Conservation (phyloP, 202 grass and related monocot species). For the Carex arenaria region DNA sequence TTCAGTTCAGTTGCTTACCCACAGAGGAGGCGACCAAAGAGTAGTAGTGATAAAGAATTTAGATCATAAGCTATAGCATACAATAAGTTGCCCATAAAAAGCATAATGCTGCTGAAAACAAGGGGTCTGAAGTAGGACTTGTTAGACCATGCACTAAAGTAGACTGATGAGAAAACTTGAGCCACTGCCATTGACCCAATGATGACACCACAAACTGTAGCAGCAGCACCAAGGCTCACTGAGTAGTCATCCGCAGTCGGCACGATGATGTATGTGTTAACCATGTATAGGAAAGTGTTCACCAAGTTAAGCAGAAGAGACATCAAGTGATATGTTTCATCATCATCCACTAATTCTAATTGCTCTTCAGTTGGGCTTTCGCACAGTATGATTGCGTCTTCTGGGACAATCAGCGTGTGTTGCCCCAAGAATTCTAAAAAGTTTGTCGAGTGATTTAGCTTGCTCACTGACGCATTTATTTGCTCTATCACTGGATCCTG, state of each 20-base stretch:
- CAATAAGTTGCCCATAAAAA: constrained; percentile 60
- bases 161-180: constrained; percentile 89
- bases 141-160: constrained; percentile 91
- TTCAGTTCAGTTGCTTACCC: constrained; percentile 28
- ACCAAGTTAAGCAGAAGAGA: constrained; percentile 73
- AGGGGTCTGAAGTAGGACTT: constrained; percentile 84
- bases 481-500: constrained; percentile 91
- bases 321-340: constrained; percentile 68
- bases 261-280: constrained; percentile 93
- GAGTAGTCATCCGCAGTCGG: constrained; percentile 84
- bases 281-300: constrained; percentile 86
- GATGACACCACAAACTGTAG: no score
- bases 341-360: constrained; percentile 16
- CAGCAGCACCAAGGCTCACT: no score
- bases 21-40: constrained; percentile 60
- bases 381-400: constrained; percentile 28
- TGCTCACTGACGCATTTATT: constrained; percentile 82
- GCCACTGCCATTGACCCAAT: no score
- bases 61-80: constrained; percentile 85
- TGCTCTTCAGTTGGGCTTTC: constrained; percentile 34
- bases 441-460: constrained; percentile 71
- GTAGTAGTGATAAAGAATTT: constrained; percentile 59
- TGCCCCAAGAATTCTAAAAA: constrained; percentile 85
- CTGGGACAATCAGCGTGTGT: constrained; percentile 60
- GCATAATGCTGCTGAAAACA: constrained; percentile 83